Conservation (phyloP, 176 grass and related monocot species). For the Metroxylon sagu region DNA sequence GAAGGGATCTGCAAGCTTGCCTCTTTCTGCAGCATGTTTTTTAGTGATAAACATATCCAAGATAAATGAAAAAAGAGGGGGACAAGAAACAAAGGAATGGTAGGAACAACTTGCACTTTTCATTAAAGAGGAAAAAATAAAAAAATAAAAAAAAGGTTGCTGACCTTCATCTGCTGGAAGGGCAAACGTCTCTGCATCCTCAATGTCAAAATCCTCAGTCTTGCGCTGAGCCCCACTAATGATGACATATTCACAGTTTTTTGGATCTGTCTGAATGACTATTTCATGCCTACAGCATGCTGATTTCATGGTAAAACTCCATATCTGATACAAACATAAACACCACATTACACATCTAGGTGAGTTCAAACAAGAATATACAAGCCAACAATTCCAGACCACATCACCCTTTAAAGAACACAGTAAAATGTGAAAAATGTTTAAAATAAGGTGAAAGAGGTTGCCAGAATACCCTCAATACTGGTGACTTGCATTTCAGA, state of each 20-base stretch:
- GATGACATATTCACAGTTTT: conserved; percentile 91
- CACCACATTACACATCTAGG: background rate
- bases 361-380: no score
- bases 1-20: conserved; percentile 88
- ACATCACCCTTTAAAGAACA: no score
- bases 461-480: no score
- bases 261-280: conserved; percentile 87
- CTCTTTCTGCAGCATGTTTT: conserved; percentile 54
- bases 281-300: conserved; percentile 94
- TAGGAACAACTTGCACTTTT: no score
- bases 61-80: background rate
- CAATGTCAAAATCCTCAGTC: conserved; percentile 80
- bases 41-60: conserved; percentile 12
- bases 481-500: no score
- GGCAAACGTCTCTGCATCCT: conserved; percentile 87
- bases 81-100: background rate
- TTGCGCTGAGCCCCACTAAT: conserved; percentile 78
- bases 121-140: background rate
- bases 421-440: no score
- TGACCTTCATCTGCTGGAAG: conserved; percentile 87
- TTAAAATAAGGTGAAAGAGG: no score
- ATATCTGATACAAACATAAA: conserved; percentile 52
- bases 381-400: no score
- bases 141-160: background rate
- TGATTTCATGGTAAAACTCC: conserved; percentile 98